Evolutionary conservation across 1,284 basidiomycete genomes (phyloP).

Genomic region (Ustilago hordei): DNA sequence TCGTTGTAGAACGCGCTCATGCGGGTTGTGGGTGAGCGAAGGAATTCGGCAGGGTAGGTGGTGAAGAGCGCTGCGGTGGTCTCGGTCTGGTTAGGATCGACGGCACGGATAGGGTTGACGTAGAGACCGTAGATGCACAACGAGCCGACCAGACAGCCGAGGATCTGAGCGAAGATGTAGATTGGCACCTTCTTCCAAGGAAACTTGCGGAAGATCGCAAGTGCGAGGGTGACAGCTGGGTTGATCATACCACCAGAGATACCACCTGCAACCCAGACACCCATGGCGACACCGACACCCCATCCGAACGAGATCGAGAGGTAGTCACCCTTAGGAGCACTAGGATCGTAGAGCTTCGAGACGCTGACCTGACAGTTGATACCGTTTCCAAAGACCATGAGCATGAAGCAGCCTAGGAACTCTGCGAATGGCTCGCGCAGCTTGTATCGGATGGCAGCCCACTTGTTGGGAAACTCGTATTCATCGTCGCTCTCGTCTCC

Average conservation of each 20-base stretch:
- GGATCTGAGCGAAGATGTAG: conserved; percentile 79
- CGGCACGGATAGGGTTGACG: conserved; percentile 77
- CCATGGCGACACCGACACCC: conserved; percentile 64
- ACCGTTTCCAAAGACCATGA: conserved; percentile 62
- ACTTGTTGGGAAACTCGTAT: conserved; percentile 57
- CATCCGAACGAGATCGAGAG: conserved; percentile 62
- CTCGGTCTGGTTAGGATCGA: conserved; percentile 59
- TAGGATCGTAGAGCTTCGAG: conserved; percentile 43
- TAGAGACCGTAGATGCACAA: conserved; percentile 81
- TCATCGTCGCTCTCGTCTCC: conserved; percentile 31
- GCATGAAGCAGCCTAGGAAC: conserved; percentile 58
- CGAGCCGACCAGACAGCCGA: conserved; percentile 79
- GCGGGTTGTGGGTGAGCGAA: conserved; percentile 43
- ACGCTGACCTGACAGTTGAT: conserved; percentile 63
- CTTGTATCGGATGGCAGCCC: conserved; percentile 56
- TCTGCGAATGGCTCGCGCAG: conserved; percentile 61
- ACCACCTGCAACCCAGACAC: conserved; percentile 62
- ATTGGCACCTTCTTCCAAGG: conserved; percentile 83
- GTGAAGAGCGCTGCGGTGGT: conserved; percentile 78
- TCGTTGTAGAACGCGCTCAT: conserved; percentile 59
- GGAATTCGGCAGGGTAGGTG: conserved; percentile 73
- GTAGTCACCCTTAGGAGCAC: conserved; percentile 48
- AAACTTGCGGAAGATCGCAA: conserved; percentile 79
- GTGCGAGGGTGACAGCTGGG: conserved; percentile 74
- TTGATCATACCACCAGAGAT: conserved; percentile 61